phyloP scores from a whole-genome alignment of 1,139 yeast genomes.

The Blastobotrys malaysiensis region DNA sequence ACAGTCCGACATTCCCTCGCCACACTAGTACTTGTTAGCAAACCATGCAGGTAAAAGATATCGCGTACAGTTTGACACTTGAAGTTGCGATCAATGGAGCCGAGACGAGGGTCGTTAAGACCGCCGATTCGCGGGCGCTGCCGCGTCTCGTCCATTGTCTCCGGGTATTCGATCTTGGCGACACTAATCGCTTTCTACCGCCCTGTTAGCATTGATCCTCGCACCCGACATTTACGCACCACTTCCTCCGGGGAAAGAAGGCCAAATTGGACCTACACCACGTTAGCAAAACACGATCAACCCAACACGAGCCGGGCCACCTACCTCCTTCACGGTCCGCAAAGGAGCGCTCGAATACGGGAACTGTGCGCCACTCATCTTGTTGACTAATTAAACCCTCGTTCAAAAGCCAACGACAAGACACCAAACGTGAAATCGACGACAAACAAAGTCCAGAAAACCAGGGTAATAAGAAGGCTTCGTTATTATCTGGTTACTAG shows the following conservation, averaged over 20 bases:
- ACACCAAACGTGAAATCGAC: background rate
- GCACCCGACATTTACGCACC: slow-evolving; percentile 33
- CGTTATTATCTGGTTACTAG: background rate
- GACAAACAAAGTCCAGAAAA: background rate
- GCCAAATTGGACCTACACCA: slow-evolving; percentile 80
- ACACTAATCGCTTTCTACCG: slow-evolving; percentile 81
- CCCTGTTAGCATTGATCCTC: slow-evolving; percentile 7
- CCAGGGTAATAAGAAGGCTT: background rate
- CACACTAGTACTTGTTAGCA: slow-evolving; percentile 45
- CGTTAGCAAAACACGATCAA: slow-evolving; percentile 4
- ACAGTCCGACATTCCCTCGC: slow-evolving; percentile 98
- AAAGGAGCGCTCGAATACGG: slow-evolving; percentile 97
- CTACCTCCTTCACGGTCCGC: slow-evolving; percentile 89
- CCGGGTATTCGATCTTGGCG: slow-evolving; percentile 96
- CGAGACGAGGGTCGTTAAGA: slow-evolving; percentile 91
- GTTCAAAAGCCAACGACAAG: background rate
- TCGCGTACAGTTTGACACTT: slow-evolving; percentile 78
- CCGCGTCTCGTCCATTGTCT: slow-evolving; percentile 96
- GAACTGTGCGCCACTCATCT: slow-evolving; percentile 47
- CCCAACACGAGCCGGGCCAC: slow-evolving; percentile 19
- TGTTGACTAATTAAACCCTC: slow-evolving; percentile 4
- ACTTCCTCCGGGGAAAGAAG: slow-evolving; percentile 96
- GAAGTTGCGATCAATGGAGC: slow-evolving; percentile 93
- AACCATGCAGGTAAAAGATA: no score
- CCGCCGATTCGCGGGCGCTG: slow-evolving; percentile 96